phyloP scores from a whole-genome alignment of 352 stramenopile genomes.

The Phytophthora podocarpi region DNA sequence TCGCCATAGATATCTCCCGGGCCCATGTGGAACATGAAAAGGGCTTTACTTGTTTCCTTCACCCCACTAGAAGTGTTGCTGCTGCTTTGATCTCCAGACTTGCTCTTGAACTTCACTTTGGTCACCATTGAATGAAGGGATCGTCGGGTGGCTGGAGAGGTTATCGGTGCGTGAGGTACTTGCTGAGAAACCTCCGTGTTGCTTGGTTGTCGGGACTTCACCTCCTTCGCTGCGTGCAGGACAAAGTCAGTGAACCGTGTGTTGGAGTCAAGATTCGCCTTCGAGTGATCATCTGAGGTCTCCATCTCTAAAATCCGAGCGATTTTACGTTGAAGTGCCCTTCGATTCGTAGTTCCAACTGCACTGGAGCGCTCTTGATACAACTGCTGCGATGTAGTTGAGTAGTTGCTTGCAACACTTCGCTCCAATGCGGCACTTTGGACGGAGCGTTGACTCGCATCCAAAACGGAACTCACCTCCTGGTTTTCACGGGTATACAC shows the following conservation, averaged over 20 bases:
- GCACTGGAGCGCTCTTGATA: conserved; percentile 30
- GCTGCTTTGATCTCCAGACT: conserved; percentile 1
- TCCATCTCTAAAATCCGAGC: conserved; percentile 27
- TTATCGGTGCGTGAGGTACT: neutral
- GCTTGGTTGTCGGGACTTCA: neutral
- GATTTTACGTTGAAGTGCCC: conserved; percentile 26
- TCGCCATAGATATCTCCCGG: conserved; percentile 61
- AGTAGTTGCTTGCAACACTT: conserved; percentile 72
- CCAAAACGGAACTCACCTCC: conserved; percentile 42
- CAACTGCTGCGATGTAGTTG: conserved; percentile 66
- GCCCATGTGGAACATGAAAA: conserved; percentile 48
- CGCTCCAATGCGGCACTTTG: conserved; percentile 60
- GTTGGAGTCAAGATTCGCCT: conserved; percentile 1
- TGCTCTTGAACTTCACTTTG: conserved; percentile 30
- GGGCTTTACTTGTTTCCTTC: conserved; percentile 22
- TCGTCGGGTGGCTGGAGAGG: neutral
- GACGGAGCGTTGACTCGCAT: conserved; percentile 63
- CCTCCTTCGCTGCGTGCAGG: conserved; percentile 40
- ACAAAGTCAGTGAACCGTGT: conserved; percentile 55
- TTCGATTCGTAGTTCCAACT: conserved; percentile 10
- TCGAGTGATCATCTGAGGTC: conserved; percentile 1
- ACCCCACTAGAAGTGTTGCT: conserved; percentile 2
- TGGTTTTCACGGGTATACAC: conserved; percentile 50
- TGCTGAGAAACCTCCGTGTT: neutral
- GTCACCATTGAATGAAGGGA: conserved; percentile 32